Evolutionary conservation across 2,329 filamentous ascomycete species (phyloP).

Genomic region (Colletotrichum tabaci): DNA sequence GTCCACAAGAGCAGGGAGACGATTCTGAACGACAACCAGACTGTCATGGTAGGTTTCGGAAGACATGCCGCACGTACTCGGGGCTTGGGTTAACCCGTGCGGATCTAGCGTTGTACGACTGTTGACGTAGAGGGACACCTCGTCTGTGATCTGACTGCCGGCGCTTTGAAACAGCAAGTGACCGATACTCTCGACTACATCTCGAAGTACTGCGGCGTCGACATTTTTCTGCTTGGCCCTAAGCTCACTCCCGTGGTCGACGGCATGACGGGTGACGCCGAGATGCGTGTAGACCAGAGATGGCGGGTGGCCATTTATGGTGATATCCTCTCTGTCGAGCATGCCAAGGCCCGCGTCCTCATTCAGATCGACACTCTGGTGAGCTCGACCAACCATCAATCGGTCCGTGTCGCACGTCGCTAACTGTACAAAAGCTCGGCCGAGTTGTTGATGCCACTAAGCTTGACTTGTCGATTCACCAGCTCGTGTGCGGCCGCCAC

Average conservation of each 20-base stretch:
- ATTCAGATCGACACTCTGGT: conserved; percentile 98
- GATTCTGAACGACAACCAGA: conserved; percentile 91
- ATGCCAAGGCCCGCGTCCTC: conserved; percentile 94
- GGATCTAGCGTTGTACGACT: conserved; percentile 87
- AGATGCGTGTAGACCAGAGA: conserved; percentile 89
- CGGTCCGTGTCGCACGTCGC: conserved; percentile 17
- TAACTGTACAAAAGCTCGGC: conserved; percentile 68
- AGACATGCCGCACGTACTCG: not conserved
- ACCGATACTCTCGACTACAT: conserved; percentile 90
- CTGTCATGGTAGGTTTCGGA: conserved; percentile 81
- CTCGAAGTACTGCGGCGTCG: conserved; percentile 90
- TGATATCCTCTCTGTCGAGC: conserved; percentile 94
- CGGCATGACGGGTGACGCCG: conserved; percentile 81
- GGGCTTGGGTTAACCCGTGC: conserved; percentile 45
- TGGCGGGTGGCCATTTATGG: conserved; percentile 96
- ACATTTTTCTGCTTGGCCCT: conserved; percentile 95
- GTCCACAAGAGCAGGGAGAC: conserved; percentile 92
- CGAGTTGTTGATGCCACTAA: conserved; percentile 84
- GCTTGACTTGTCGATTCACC: conserved; percentile 90
- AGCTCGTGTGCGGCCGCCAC: conserved; percentile 91
- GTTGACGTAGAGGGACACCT: conserved; percentile 95
- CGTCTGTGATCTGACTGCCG: conserved; percentile 80
- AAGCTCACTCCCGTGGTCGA: conserved; percentile 86
- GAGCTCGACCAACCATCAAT: conserved; percentile 45
- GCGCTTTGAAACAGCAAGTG: conserved; percentile 78